Base-by-base conservation (phyloP, 805 yeast species). In the Torulaspora franciscae region DNA sequence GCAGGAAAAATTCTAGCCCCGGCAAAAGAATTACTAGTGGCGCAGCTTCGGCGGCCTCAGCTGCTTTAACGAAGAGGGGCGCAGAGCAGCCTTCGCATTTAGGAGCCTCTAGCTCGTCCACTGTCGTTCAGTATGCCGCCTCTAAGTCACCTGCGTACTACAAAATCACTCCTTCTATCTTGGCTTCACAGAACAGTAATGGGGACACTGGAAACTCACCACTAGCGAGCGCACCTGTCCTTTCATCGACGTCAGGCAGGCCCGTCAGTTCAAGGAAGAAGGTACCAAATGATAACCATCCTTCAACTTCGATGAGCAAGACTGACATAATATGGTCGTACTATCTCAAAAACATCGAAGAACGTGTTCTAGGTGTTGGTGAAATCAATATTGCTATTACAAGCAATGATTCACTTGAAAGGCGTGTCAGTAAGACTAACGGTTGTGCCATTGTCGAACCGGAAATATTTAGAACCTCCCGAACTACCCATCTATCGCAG, bases 291-390 rank as follows among this genome's bases (percentile, higher is more conserved):
- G 43, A 45, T 3, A 39, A 28, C 11, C 7, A 22, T 6, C 8
- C 71, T 13, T 65, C 74, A 0, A 67, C 76, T 0, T 75, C 81
- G 7, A 60, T 76, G 64, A 69, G 76, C 1, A 68, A 75, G 11
- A 54, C 79, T 6, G 89, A 83, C 56, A 59, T 73, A 32, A 76
- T 79, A 13, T 83, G 87, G 84, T 69, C 70, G 5, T 68, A 70
- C 32, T 80, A 68, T 54, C 63, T 84, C 49, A 66, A 62, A 17
- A 77, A 75, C 55, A 64, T 71, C 1, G 80, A 80, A 40, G 93
- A 84, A 56, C 69, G 88, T 45, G 72, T 83, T 1, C 45, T 81
- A 38, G 77, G 73, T 48, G 73, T 73, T 25, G 86, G 84, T 1
- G 75, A 78, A 25, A 72, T 80, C 3, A 66, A 69, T 30, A 75